Percentiles rank a stretch among this genome's conserved stretches.
Conservation (phyloP, 345 rosid genomes). For the Moricandia moricandioides region DNA sequence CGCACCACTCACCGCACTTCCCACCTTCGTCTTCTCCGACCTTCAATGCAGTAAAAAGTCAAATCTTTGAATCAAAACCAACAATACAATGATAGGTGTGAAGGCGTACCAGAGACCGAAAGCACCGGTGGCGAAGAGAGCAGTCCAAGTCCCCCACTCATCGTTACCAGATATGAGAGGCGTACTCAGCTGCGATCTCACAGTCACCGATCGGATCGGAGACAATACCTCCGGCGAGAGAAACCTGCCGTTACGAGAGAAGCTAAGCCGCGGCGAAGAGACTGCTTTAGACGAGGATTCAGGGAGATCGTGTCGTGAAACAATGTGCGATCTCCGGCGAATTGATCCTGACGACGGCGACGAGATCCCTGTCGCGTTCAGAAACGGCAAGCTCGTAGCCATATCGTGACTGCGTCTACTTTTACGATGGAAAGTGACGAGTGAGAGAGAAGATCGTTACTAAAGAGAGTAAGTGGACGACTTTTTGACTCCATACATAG, state of each 20-base stretch:
- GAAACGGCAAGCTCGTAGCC: slow-evolving; percentile 44
- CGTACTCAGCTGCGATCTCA: slow-evolving; percentile 51
- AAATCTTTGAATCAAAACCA: not conserved
- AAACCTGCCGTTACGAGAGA: slow-evolving; percentile 25
- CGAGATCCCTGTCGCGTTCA: slow-evolving; percentile 15
- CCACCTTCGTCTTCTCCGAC: slow-evolving; percentile 88
- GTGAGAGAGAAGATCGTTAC: slow-evolving; percentile 7
- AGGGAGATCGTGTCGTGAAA: slow-evolving; percentile 33
- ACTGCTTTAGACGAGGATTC: slow-evolving; percentile 10
- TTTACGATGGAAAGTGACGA: not conserved
- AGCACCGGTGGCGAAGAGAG: slow-evolving; percentile 72
- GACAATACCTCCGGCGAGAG: slow-evolving; percentile 29
- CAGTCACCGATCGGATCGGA: slow-evolving; percentile 40
- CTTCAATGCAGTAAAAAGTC: slow-evolving; percentile 37
- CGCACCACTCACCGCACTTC: slow-evolving; percentile 82
- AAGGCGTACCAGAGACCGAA: slow-evolving; percentile 71
- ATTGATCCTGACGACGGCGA: slow-evolving; percentile 10
- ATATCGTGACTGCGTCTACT: slow-evolving; percentile 21
- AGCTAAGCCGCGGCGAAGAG: slow-evolving; percentile 8
- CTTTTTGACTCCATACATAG: slow-evolving; percentile 12
- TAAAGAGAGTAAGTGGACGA: slow-evolving; percentile 16
- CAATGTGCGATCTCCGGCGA: slow-evolving; percentile 16
- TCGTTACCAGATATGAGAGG: slow-evolving; percentile 73
- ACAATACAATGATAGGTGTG: not conserved
- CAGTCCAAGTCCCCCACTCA: slow-evolving; percentile 84